Percentiles rank a stretch among this genome's conserved stretches.
These are phyloP conservation scores for Malus hybrid DNA, from an alignment of 331 rosid genomes.

Conservation along the genomic window DNA sequence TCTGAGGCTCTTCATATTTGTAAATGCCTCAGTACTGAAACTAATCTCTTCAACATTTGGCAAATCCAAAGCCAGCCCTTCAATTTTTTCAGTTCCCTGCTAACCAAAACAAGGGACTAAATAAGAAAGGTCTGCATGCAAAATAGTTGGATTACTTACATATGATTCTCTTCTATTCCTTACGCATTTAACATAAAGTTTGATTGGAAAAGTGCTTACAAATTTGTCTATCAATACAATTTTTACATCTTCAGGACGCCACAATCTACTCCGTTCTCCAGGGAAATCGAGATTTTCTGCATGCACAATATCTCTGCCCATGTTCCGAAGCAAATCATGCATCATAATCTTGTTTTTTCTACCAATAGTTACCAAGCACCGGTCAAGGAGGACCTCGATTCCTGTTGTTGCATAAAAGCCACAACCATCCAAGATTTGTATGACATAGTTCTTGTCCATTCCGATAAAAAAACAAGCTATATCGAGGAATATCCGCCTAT, in stretches of 20 bases:
- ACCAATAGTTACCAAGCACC: slow-evolving; percentile 5
- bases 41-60: background rate
- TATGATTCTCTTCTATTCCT: background rate
- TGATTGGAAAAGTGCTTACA: background rate
- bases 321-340: slow-evolving; percentile 27
- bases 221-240: background rate
- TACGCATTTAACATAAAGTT: background rate
- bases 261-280: slow-evolving; percentile 9
- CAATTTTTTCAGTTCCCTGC: slow-evolving; percentile 10
- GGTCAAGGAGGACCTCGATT: slow-evolving; percentile 6
- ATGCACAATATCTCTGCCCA: slow-evolving; percentile 24
- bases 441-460: slow-evolving; percentile 6
- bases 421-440: background rate
- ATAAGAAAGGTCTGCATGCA: background rate
- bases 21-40: slow-evolving; percentile 4
- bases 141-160: too few relatives aligned
- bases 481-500: slow-evolving; percentile 21
- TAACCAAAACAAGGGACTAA: background rate
- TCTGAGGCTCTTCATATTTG: slow-evolving; percentile 8
- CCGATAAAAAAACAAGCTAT: slow-evolving; percentile 24
- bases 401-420: slow-evolving; percentile 1
- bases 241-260: background rate
- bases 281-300: background rate
- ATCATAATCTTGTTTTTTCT: slow-evolving; percentile 8
- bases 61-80: background rate